Evolutionary conservation across 1,284 basidiomycete genomes (phyloP), one percentile per base, ranked within the genome.

Genomic region (Malassezia dermatis): DNA sequence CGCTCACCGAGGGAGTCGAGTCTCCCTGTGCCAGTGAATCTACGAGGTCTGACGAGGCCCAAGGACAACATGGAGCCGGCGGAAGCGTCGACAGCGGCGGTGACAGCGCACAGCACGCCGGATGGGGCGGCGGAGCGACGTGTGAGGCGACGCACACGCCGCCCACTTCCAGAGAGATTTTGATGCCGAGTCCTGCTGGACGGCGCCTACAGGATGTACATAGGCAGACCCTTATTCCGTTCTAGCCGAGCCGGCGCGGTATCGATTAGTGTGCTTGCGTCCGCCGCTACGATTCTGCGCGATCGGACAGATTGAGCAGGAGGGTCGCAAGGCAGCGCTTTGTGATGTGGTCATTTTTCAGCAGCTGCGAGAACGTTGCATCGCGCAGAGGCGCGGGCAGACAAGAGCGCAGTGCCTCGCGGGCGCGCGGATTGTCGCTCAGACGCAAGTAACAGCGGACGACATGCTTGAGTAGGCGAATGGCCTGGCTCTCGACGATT

Each of bases 361-460:
- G 81, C 62, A 95, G 80, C 46, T 83, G 83, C 49, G 82, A 84
- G 73, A 99, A 99, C 0, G 94, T 96, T 59, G 89, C 85, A 77
- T 99, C 93, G 44, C 89, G 82, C 24, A 99, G 80, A 0, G 93
- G 89, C 70, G 95, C 91, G 2, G 94, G 94, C n/a, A 99, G 80
- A 75, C 94, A 98, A 1, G 90, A 90, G 45, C 93, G 82, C 43
- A 99, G 78, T 2, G 94, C 94, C 77, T 99, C 94, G 60, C 94
- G 82, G 11, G 94, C 94, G 86, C 91, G 82, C 53, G 93, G 79
- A 71, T 98, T 98, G 77, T 99, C 94, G 75, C 89, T 94, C 64
- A 99, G 79, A 35, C 94, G 82, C 56, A 99, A 78, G 75, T 99
- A 99, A 77, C 94, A 99, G 55, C 94, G 80, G 17, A 99, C 94